A percentile compares a stretch with the other conserved stretches of the same genome.
These are phyloP conservation scores for Linum trigynum DNA, from an alignment of 345 rosid genomes.

Conservation along the genomic window DNA sequence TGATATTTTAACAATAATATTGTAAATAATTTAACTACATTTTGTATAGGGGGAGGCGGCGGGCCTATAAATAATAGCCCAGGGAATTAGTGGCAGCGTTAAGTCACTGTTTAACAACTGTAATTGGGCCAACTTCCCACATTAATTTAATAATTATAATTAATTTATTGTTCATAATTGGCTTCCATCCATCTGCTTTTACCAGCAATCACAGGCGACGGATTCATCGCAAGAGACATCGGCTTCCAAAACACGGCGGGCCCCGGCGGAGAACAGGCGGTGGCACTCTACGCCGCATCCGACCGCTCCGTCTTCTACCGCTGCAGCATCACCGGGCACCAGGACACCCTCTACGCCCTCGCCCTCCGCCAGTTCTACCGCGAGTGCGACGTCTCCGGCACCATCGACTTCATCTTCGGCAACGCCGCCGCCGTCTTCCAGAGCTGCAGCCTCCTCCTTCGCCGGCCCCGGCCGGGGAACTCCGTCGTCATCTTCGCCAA, in stretches of 20 bases:
- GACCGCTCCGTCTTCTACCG: slow-evolving; percentile 58
- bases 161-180: no score
- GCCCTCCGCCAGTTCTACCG: slow-evolving; percentile 71
- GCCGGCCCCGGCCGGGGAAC: slow-evolving; percentile 22
- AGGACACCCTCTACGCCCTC: slow-evolving; percentile 65
- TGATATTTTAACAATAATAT: no score
- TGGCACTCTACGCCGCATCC: slow-evolving; percentile 51
- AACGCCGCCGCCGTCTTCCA: slow-evolving; percentile 83
- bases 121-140: no score
- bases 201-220: slow-evolving; percentile 64
- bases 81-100: no score
- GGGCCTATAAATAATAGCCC: no score
- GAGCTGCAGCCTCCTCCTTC: slow-evolving; percentile 40
- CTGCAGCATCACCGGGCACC: slow-evolving; percentile 72
- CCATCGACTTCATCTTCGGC: slow-evolving; percentile 16
- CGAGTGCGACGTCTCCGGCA: slow-evolving; percentile 68
- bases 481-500: slow-evolving; percentile 48
- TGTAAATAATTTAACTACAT: no score
- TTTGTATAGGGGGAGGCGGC: no score
- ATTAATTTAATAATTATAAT: no score
- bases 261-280: slow-evolving; percentile 52
- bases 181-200: no score
- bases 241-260: slow-evolving; percentile 84
- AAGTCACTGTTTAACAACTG: no score
- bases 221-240: slow-evolving; percentile 61